A percentile compares a stretch with the other conserved stretches of the same genome.
phyloP scores from a whole-genome alignment of 208 protist genomes.

The Crithidia mellificae region DNA sequence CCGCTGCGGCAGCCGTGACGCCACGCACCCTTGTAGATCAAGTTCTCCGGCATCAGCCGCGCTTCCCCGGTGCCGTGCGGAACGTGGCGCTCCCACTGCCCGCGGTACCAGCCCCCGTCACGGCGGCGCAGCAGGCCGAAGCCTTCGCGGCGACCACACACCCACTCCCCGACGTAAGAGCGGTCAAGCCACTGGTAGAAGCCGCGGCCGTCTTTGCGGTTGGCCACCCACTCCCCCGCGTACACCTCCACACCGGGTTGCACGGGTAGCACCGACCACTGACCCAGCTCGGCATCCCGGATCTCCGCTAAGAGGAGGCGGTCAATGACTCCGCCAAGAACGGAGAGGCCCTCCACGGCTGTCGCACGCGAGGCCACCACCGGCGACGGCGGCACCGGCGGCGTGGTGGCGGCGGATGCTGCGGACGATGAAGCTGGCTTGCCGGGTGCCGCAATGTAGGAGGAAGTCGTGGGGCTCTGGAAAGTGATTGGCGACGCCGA shows the following conservation, averaged over 20 bases:
- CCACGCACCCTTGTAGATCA: slow-evolving; percentile 74
- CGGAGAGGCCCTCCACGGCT: slow-evolving; percentile 26
- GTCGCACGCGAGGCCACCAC: slow-evolving; percentile 8
- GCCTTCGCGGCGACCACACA: slow-evolving; percentile 64
- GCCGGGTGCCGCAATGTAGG: neutral
- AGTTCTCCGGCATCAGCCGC: slow-evolving; percentile 45
- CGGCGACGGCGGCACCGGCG: slow-evolving; percentile 7
- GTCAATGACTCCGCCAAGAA: slow-evolving; percentile 22
- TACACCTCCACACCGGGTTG: slow-evolving; percentile 76
- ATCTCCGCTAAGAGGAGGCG: slow-evolving; percentile 19
- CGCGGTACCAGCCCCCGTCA: slow-evolving; percentile 76
- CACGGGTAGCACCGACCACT: slow-evolving; percentile 34
- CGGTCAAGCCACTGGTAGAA: slow-evolving; percentile 84
- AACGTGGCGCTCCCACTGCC: slow-evolving; percentile 77
- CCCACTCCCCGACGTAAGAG: slow-evolving; percentile 83
- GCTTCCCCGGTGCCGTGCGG: slow-evolving; percentile 72
- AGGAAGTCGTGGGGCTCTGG: neutral
- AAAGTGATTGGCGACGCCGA: neutral
- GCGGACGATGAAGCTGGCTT: no score
- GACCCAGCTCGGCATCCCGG: slow-evolving; percentile 11
- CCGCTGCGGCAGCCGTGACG: slow-evolving; percentile 53
- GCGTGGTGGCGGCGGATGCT: no score
- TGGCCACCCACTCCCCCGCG: slow-evolving; percentile 82
- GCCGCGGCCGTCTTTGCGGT: slow-evolving; percentile 72
- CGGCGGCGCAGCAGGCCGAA: slow-evolving; percentile 58